phyloP scores from a whole-genome alignment of 768 basidiomycete genomes.

The Boletus patriciae region DNA sequence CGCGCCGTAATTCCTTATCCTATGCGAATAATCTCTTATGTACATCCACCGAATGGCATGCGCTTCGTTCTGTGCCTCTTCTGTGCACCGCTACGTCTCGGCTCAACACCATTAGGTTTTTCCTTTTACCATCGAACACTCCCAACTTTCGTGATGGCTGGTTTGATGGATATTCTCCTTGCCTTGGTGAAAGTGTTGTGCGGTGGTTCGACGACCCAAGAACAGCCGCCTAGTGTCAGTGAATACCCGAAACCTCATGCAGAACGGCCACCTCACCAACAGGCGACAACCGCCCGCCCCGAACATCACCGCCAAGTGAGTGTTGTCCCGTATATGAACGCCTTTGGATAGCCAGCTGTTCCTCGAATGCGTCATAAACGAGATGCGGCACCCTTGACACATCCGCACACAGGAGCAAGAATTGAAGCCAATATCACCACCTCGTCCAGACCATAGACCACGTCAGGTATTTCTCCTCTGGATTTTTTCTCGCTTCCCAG shows the following conservation, averaged over 20 bases:
- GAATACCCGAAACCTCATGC: constrained; percentile 3
- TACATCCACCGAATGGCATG: constrained; percentile 8
- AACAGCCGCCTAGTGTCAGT: constrained; percentile 4
- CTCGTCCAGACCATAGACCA: constrained; percentile 16
- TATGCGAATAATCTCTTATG: constrained; percentile 9
- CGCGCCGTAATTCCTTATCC: constrained; percentile 3
- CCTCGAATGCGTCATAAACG: constrained; percentile 3
- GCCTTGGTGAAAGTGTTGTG: constrained; percentile 25
- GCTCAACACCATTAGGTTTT: neutral
- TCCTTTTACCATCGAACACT: neutral
- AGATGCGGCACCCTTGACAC: constrained; percentile 4
- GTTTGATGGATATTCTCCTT: constrained; percentile 29
- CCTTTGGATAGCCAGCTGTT: neutral
- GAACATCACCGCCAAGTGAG: constrained; percentile 17
- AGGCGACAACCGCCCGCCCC: constrained; percentile 1
- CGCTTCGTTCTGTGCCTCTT: neutral
- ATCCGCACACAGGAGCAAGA: constrained; percentile 14
- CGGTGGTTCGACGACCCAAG: constrained; percentile 18
- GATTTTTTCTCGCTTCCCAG: neutral
- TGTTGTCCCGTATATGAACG: constrained; percentile 1
- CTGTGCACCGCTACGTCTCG: neutral
- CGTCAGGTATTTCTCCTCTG: constrained; percentile 15
- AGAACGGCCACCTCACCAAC: constrained; percentile 14
- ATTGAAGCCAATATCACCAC: constrained; percentile 16
- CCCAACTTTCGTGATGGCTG: constrained; percentile 13